Base-by-base conservation (phyloP, 164 flowering plant species). In the Macadamia tetraphylla region DNA sequence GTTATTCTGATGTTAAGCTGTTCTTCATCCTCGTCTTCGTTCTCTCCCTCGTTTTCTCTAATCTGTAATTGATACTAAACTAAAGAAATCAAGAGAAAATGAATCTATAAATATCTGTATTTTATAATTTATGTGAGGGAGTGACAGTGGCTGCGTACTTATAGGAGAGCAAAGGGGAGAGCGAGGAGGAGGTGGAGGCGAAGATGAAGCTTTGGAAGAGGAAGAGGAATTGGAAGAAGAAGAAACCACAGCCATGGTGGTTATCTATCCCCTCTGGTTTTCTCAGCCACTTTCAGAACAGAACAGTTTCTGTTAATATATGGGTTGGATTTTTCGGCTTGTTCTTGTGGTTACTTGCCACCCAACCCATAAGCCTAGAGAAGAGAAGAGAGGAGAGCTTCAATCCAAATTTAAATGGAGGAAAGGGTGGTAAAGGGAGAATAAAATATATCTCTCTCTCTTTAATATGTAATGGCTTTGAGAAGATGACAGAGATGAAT, bases 121-220 rank as follows among this genome's bases (percentile, higher is more conserved):
- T 46, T 46, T 46, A 9, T 46, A 46, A 46, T 11, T 8, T 46
- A 9, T 46, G 9, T 46, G 5, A 35, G 3, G 5, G 40, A 35
- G 40, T 35, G 40, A 35, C 3, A 10, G 6, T 55, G n/a, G 58
- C 1, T 57, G 17, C 1, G 17, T 53, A 60, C 85, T 82, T 76
- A 89, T 91, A 60, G 96, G 85, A 49, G 85, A 76, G 84, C 82
- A 84, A 30, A 67, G 79, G 18, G 84, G 77, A 53, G 82, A 73
- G 5, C 73, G 86, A 52, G 67, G 82, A 64, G 83, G 79, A 18
- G 76, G 75, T 18, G 77, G 74, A 49, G 79, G 77, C 42, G 80
- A 75, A 23, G 75, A 53, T 18, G 78, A 68, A 42, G 80, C 51
- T 35, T 61, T 74, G 65, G 79, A 78, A 32, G 55, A 63, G 23